Evolutionary conservation across 306 rosid genomes (phyloP), one percentile per base, ranked within the genome.

Genomic region (Glycine latifolia): DNA sequence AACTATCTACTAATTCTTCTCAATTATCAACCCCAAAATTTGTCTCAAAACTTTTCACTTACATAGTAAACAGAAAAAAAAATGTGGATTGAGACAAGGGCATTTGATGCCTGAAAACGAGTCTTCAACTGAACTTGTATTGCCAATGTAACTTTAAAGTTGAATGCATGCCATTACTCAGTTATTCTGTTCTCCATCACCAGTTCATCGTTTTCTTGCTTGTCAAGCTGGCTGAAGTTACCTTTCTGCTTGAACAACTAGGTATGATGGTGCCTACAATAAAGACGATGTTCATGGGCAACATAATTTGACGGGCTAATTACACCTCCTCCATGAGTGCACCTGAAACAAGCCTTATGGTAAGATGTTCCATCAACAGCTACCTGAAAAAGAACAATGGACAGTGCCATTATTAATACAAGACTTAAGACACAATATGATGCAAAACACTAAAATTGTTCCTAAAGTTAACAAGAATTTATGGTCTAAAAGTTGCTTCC

Each of bases 161-260:
- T 77, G 75, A 4, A 39, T 39, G 44, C 75, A 60, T 31, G 39
- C 48, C 31, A 50, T 41, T 78, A 82, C 85, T 86, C 88, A 10
- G 66, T 76, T 67, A 67, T 80, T 44, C 80, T 37, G 83, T 79
- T 88, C 93, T 87, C 87, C 53, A 88, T 81, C 88, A 81, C 83
- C 80, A 26, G 89, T 83, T 83, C 72, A 41, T 16, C 71, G 47
- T 71, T 74, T 73, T 82, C 94, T 39, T 84, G 89, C 78, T 85
- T 91, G 84, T 79, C 91, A 68, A 96, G 84, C 85, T 93, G 94
- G 86, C 94, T 96, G 89, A 93, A 96, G 87, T 94, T 89, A 20
- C 99, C 99, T 82, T 92, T 96, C 79, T 87, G 89, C 88, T 87
- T 96, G 91, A 93, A 96, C 78, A 96, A 90, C 80, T 96, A 98